Percentiles rank a stretch among this genome's conserved stretches.
Evolutionary conservation across 768 basidiomycete genomes (phyloP).

Genomic region (Lactarius vividus): DNA sequence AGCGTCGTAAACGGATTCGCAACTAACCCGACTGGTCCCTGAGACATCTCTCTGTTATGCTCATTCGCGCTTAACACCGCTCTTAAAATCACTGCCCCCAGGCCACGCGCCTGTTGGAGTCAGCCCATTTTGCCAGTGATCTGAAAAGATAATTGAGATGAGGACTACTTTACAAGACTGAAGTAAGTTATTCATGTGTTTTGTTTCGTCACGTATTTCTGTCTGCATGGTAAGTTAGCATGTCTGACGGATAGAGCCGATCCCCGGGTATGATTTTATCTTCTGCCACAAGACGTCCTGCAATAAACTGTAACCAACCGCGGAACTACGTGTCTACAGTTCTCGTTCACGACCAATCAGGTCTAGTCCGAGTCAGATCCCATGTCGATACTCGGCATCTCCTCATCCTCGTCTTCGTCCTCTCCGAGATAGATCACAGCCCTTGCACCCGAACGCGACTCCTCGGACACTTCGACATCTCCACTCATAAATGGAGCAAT

Average conservation of each 20-base stretch:
- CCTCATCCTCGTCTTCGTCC: slow-evolving; percentile 63
- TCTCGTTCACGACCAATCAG: background rate
- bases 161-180: too few species aligned
- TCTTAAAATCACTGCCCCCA: background rate
- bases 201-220: too few species aligned
- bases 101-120: background rate
- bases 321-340: background rate
- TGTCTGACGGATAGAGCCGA: too few species aligned
- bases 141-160: background rate
- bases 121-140: too few species aligned
- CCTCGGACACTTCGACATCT: background rate
- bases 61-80: background rate
- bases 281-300: background rate
- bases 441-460: background rate
- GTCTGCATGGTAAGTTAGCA: too few species aligned
- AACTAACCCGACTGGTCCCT: slow-evolving; percentile 5
- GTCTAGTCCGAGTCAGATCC: slow-evolving; percentile 75
- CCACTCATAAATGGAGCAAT: slow-evolving; percentile 2
- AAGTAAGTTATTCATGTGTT: too few species aligned
- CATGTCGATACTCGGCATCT: slow-evolving; percentile 75
- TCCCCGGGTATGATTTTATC: too few species aligned
- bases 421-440: slow-evolving; percentile 23
- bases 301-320: background rate
- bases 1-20: slow-evolving; percentile 40
- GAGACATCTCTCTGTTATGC: background rate